Evolutionary conservation across 495 filamentous ascomycete species (phyloP).

Genomic region (Xylaria flabelliformis): DNA sequence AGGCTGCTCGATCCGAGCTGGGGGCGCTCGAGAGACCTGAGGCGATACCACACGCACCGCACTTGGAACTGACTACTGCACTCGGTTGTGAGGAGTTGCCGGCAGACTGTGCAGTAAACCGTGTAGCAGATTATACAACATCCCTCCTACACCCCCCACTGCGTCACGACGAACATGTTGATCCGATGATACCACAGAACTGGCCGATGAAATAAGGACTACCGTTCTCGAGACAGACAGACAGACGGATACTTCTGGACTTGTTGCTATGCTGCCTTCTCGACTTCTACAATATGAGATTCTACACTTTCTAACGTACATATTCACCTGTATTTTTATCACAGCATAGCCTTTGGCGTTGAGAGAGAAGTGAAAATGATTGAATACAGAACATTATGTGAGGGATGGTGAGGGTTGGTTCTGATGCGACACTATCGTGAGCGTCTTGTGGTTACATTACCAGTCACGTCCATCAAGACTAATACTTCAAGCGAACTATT

Average conservation of each 20-base stretch:
- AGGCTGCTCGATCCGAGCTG: neutral
- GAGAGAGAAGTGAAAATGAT: too few species aligned
- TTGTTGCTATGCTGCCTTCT: too few species aligned
- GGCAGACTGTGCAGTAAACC: neutral
- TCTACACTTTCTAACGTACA: neutral
- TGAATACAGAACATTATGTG: too few species aligned
- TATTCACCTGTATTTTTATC: too few species aligned
- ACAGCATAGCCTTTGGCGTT: too few species aligned
- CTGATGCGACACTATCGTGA: too few species aligned
- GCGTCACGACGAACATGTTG: slow-evolving; percentile 31
- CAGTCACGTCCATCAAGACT: neutral
- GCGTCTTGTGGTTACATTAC: too few species aligned
- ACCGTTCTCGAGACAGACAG: neutral
- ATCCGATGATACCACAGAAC: slow-evolving; percentile 36
- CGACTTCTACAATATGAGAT: neutral
- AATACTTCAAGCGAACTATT: neutral
- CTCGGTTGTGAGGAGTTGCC: neutral
- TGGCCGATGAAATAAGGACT: slow-evolving; percentile 31
- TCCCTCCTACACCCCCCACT: slow-evolving; percentile 33
- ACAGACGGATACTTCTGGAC: too few species aligned
- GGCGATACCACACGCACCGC: neutral
- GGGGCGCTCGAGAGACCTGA: neutral
- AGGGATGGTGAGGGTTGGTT: too few species aligned
- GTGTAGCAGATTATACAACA: neutral
- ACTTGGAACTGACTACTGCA: neutral